phyloP scores from a whole-genome alignment of 768 basidiomycete species.

The Leucocoprinus birnbaumii region DNA sequence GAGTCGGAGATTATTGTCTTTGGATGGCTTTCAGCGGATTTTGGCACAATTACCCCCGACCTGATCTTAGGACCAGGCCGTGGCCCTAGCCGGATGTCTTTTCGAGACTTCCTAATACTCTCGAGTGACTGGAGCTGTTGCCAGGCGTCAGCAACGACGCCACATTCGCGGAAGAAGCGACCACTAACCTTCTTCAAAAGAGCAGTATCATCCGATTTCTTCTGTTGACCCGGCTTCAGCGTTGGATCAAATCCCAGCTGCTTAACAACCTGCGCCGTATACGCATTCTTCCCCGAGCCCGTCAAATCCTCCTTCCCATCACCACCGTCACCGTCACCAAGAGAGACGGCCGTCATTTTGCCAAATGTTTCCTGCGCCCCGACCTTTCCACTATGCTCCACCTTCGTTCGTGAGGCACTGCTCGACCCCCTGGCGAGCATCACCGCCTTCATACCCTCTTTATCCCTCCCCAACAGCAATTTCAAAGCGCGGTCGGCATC shows the following conservation, averaged over 20 bases:
- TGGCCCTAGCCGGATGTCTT: slow-evolving; percentile 56
- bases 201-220: slow-evolving; percentile 29
- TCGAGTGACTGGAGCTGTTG: slow-evolving; percentile 55
- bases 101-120: slow-evolving; percentile 46
- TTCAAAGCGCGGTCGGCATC: slow-evolving; percentile 64
- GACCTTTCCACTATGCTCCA: slow-evolving; percentile 10
- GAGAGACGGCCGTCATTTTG: slow-evolving; percentile 5
- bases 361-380: slow-evolving; percentile 16
- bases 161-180: slow-evolving; percentile 12
- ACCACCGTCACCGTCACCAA: too few relatives aligned
- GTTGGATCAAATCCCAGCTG: slow-evolving; percentile 81
- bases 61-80: slow-evolving; percentile 60
- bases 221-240: slow-evolving; percentile 45
- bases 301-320: background rate
- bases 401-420: slow-evolving; percentile 12
- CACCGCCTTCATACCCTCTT: slow-evolving; percentile 64
- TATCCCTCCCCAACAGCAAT: slow-evolving; percentile 58
- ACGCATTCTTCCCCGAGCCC: slow-evolving; percentile 28
- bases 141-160: slow-evolving; percentile 1
- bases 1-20: slow-evolving; percentile 5
- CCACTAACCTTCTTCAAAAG: slow-evolving; percentile 55
- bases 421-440: slow-evolving; percentile 52
- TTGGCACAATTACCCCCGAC: slow-evolving; percentile 50
- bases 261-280: slow-evolving; percentile 66
- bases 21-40: slow-evolving; percentile 13